Percentiles rank a stretch among this genome's conserved stretches.
Conservation (phyloP, 2,329 filamentous ascomycete species). For the Tolypocladium cylindrosporum region DNA sequence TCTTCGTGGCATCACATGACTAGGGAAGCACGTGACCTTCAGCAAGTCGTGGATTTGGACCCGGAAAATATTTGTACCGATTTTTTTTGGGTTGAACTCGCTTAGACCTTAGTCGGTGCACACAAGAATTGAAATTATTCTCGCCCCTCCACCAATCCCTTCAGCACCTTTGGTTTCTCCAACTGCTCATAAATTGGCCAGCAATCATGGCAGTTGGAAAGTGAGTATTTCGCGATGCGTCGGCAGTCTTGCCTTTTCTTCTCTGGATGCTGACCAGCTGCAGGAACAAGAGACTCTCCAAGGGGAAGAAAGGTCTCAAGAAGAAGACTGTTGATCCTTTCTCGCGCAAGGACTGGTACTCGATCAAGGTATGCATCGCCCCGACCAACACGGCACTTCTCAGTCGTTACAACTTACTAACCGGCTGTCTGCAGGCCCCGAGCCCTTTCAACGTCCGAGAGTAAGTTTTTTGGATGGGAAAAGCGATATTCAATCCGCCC, state of each 20-base stretch:
- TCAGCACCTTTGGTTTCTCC: slow-evolving; percentile 32
- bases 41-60: neutral
- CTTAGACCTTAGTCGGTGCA: slow-evolving; percentile 29
- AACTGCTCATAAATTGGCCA: slow-evolving; percentile 35
- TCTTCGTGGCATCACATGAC: too few species aligned
- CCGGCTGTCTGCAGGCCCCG: slow-evolving; percentile 53
- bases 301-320: slow-evolving; percentile 99
- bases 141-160: slow-evolving; percentile 29
- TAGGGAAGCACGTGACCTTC: neutral
- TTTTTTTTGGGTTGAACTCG: slow-evolving; percentile 17
- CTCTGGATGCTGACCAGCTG: slow-evolving; percentile 11
- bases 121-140: slow-evolving; percentile 31
- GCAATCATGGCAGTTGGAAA: slow-evolving; percentile 53
- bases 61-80: slow-evolving; percentile 16
- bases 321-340: slow-evolving; percentile 98
- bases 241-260: neutral
- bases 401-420: slow-evolving; percentile 3
- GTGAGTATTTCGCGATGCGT: slow-evolving; percentile 28
- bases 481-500: neutral
- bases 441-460: slow-evolving; percentile 93
- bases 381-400: neutral
- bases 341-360: slow-evolving; percentile 98
- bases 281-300: slow-evolving; percentile 99
- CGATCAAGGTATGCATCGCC: slow-evolving; percentile 64
- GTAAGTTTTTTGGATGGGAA: slow-evolving; percentile 48